phyloP scores from a whole-genome alignment of 345 rosid genomes.

The Moricandia arvensis region DNA sequence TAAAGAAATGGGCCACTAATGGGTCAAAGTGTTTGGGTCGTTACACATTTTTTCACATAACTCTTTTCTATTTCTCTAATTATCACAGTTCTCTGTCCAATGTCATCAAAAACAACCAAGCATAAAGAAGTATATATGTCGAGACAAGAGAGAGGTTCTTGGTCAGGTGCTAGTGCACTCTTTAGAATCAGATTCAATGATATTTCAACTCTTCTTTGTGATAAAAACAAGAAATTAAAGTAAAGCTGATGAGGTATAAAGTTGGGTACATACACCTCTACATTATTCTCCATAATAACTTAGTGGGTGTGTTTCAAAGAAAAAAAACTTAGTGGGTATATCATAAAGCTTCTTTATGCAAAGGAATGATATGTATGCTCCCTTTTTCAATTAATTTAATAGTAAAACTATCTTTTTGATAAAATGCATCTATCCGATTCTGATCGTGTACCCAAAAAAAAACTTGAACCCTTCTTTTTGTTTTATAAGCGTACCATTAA shows the following conservation, averaged over 20 bases:
- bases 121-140: slow-evolving; percentile 23
- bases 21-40: too few species aligned
- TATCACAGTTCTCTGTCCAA: too few species aligned
- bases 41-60: too few species aligned
- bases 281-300: slow-evolving; percentile 45
- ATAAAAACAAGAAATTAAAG: slow-evolving; percentile 1
- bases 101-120: neutral
- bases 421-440: slow-evolving; percentile 39
- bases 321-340: neutral
- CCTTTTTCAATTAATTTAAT: slow-evolving; percentile 26
- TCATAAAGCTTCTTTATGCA: slow-evolving; percentile 66
- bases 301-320: slow-evolving; percentile 46
- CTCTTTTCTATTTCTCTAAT: too few species aligned
- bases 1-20: too few species aligned
- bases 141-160: slow-evolving; percentile 39
- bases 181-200: slow-evolving; percentile 40
- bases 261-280: slow-evolving; percentile 29
- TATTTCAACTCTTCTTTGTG: slow-evolving; percentile 33
- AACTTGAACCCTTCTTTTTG: slow-evolving; percentile 17
- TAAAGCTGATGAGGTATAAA: slow-evolving; percentile 25
- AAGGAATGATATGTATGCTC: slow-evolving; percentile 36
- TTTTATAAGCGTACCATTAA: slow-evolving; percentile 37
- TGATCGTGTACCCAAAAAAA: slow-evolving; percentile 8
- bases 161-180: slow-evolving; percentile 32
- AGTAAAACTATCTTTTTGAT: slow-evolving; percentile 15